Conservation (phyloP, 2,329 filamentous ascomycete genomes). For the Colletotrichum sp. region DNA sequence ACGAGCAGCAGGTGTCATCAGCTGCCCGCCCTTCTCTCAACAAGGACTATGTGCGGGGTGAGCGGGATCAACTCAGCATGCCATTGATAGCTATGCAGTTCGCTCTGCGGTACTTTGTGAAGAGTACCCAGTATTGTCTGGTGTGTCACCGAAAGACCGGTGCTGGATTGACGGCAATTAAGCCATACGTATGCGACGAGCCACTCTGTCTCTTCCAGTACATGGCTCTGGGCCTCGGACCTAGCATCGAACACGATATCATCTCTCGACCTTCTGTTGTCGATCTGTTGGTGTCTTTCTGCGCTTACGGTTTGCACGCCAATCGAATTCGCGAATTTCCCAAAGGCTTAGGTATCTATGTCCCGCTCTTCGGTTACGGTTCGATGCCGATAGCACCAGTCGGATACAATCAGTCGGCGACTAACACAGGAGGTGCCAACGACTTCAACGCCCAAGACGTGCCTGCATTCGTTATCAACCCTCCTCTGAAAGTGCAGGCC, state of each 20-base stretch:
- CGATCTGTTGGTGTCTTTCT: constrained; percentile 84
- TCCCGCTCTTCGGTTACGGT: constrained; percentile 20
- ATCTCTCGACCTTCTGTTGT: constrained; percentile 80
- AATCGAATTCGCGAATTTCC: constrained; percentile 49
- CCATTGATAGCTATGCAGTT: constrained; percentile 74
- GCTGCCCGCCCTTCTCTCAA: background rate
- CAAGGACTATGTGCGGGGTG: background rate
- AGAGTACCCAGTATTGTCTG: constrained; percentile 86
- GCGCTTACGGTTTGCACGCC: constrained; percentile 63
- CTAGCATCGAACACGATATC: constrained; percentile 86
- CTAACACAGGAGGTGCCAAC: background rate
- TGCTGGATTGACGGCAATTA: constrained; percentile 70
- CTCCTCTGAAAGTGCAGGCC: constrained; percentile 5
- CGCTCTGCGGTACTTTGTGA: constrained; percentile 75
- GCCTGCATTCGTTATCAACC: background rate
- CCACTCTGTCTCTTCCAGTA: constrained; percentile 86
- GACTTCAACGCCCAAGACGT: background rate
- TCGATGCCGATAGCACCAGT: background rate
- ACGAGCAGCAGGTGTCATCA: background rate
- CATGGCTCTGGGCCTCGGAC: constrained; percentile 83
- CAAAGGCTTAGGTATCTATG: constrained; percentile 42
- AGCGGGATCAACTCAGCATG: constrained; percentile 43
- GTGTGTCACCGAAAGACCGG: constrained; percentile 75
- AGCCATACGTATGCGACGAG: constrained; percentile 79
- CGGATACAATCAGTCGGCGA: background rate